phyloP scores from a whole-genome alignment of 2,329 filamentous ascomycete genomes.

The Pseudogymnoascus sp. region DNA sequence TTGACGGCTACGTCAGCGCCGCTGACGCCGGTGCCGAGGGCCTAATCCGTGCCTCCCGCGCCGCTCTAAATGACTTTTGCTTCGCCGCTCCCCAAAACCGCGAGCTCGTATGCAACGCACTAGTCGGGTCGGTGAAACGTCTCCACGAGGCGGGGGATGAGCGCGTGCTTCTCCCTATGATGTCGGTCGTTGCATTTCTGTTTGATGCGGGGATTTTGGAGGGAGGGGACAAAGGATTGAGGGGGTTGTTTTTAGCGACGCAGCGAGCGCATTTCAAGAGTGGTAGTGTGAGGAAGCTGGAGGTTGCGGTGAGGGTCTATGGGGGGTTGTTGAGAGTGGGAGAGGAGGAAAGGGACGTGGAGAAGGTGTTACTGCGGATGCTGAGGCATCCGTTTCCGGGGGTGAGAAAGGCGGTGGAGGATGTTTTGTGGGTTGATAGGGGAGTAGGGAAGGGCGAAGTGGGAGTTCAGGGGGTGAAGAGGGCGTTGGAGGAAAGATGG shows the following conservation, averaged over 20 bases:
- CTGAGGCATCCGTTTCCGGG: slow-evolving; percentile 75
- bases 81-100: slow-evolving; percentile 19
- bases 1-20: slow-evolving; percentile 62
- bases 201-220: slow-evolving; percentile 52
- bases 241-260: slow-evolving; percentile 14
- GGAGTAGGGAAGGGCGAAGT: slow-evolving; percentile 42
- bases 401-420: slow-evolving; percentile 52
- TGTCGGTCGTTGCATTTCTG: slow-evolving; percentile 72
- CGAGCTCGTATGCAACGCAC: slow-evolving; percentile 39
- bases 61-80: slow-evolving; percentile 52
- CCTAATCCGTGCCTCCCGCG: slow-evolving; percentile 59
- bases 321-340: slow-evolving; percentile 48
- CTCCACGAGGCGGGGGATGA: slow-evolving; percentile 44
- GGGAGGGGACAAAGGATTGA: slow-evolving; percentile 26
- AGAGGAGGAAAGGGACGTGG: slow-evolving; percentile 32
- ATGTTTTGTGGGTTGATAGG: slow-evolving; percentile 46
- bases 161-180: slow-evolving; percentile 61
- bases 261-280: slow-evolving; percentile 79
- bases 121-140: slow-evolving; percentile 45
- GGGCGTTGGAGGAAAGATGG: slow-evolving; percentile 11
- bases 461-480: slow-evolving; percentile 47
- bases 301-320: slow-evolving; percentile 74
- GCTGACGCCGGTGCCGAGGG: slow-evolving; percentile 72
- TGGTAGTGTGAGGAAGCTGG: slow-evolving; percentile 70
- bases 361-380: slow-evolving; percentile 62